Conservation (phyloP, 495 filamentous ascomycete species). For the Penicillium bovifimosum region DNA sequence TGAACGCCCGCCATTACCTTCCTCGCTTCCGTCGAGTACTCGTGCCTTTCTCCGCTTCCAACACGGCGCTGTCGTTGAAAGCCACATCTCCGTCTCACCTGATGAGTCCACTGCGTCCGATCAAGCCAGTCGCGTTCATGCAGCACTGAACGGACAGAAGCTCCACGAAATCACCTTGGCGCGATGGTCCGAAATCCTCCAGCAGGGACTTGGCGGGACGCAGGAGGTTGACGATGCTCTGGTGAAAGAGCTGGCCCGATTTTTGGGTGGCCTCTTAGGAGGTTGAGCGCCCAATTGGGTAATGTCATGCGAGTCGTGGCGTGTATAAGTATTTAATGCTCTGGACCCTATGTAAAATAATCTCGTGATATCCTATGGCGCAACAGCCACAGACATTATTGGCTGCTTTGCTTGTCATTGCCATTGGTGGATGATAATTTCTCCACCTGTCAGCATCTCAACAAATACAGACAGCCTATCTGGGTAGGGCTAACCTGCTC, state of each 20-base stretch:
- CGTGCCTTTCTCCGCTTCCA: conserved; percentile 39
- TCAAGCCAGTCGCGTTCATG: conserved; percentile 34
- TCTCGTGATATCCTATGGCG: neutral
- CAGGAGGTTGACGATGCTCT: conserved; percentile 10
- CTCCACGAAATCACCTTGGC: conserved; percentile 37
- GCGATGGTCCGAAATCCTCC: conserved; percentile 30
- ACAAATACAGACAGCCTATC: neutral
- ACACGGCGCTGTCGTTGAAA: conserved; percentile 41
- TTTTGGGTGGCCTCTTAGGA: conserved; percentile 17
- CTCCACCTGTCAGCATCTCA: conserved; percentile 6
- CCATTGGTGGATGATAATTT: conserved; percentile 14
- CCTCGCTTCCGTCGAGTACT: conserved; percentile 35
- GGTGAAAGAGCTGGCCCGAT: conserved; percentile 17
- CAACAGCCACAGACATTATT: neutral
- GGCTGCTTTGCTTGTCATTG: neutral
- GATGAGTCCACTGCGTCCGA: conserved; percentile 28
- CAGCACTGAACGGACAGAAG: conserved; percentile 33
- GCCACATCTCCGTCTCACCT: conserved; percentile 38
- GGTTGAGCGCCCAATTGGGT: conserved; percentile 2
- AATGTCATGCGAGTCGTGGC: neutral
- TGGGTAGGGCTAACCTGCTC: neutral
- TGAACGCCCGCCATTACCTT: conserved; percentile 42
- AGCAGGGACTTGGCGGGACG: conserved; percentile 12
- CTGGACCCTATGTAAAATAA: conserved; percentile 7
- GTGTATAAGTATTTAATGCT: conserved; percentile 4